These are phyloP conservation scores for Ceratonia siliqua DNA, from an alignment of 306 rosid genomes.

Conservation along the genomic window DNA sequence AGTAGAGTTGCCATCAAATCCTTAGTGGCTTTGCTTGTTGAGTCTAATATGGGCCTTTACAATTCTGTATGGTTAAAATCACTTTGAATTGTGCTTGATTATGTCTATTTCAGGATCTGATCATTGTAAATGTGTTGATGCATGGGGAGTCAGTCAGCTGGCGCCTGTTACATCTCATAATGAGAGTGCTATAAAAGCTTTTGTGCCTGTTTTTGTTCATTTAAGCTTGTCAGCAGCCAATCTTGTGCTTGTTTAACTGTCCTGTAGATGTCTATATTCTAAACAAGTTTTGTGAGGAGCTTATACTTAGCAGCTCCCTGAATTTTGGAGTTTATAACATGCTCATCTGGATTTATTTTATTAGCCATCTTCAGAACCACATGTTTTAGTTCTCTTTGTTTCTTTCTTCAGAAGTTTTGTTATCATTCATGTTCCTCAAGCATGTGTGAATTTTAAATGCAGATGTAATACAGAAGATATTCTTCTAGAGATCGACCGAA, in stretches of 20 bases:
- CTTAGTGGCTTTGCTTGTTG: neutral
- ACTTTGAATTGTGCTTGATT: neutral
- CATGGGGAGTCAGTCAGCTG: neutral
- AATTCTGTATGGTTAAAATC: neutral
- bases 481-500: conserved; percentile 85
- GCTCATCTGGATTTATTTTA: neutral
- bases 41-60: neutral
- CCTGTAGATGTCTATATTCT: neutral
- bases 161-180: neutral
- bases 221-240: neutral
- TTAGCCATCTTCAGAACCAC: neutral
- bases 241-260: neutral
- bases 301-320: neutral
- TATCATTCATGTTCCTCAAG: conserved; percentile 5
- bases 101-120: neutral
- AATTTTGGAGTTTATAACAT: neutral
- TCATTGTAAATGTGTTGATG: neutral
- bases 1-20: neutral
- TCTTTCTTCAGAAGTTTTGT: neutral
- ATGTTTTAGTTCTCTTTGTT: neutral
- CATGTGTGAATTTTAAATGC: conserved; percentile 30
- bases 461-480: conserved; percentile 79
- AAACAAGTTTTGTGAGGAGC: neutral
- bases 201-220: neutral
- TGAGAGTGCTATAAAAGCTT: neutral